Percentiles rank a stretch among this genome's conserved stretches.
Conservation (phyloP, 2,329 filamentous ascomycete genomes). For the Fusarium verrucosum region DNA sequence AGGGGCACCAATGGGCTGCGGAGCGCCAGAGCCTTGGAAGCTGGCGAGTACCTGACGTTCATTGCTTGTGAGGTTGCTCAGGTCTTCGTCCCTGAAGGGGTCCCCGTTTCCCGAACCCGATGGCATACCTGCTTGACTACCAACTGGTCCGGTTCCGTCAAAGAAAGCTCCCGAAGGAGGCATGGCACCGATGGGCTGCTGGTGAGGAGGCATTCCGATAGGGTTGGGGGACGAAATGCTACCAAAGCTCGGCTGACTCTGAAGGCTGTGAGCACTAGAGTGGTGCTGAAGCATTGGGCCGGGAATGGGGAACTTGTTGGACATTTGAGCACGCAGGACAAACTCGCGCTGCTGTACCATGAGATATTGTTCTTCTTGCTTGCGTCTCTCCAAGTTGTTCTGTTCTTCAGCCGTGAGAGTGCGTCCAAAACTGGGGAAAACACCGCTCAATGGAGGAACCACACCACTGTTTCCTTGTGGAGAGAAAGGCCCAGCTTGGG, state of each 20-base stretch:
- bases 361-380: constrained; percentile 97
- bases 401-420: constrained; percentile 97
- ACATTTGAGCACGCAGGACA: constrained; percentile 85
- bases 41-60: constrained; percentile 64
- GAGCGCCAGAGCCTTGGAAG: constrained; percentile 44
- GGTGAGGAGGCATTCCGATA: constrained; percentile 61
- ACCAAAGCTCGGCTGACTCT: constrained; percentile 96
- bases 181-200: constrained; percentile 66
- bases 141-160: constrained; percentile 61
- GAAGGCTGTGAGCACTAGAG: constrained; percentile 92
- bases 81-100: constrained; percentile 75
- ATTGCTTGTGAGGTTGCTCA: constrained; percentile 68
- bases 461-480: constrained; percentile 66
- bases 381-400: constrained; percentile 93
- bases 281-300: constrained; percentile 79
- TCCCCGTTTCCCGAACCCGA: constrained; percentile 54
- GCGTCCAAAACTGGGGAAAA: constrained; percentile 95
- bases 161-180: constrained; percentile 75
- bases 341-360: constrained; percentile 97
- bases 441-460: constrained; percentile 88
- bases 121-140: constrained; percentile 36
- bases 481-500: constrained; percentile 59
- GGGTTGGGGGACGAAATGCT: constrained; percentile 92
- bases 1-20: constrained; percentile 53
- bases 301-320: constrained; percentile 71